These are phyloP conservation scores for Globisporangium ultimum DNA, from an alignment of 352 stramenopile genomes.

Conservation along the genomic window DNA sequence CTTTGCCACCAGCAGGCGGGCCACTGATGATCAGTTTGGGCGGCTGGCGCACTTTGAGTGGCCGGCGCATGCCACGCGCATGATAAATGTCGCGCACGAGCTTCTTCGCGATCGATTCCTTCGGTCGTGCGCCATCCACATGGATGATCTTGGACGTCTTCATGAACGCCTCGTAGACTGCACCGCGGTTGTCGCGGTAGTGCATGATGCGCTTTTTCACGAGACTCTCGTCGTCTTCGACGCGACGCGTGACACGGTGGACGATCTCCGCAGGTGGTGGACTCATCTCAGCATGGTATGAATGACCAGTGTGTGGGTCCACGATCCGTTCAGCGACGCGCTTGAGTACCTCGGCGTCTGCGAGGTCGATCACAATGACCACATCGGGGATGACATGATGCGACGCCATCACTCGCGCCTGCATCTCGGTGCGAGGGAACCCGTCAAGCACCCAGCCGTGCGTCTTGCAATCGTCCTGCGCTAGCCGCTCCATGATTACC, in stretches of 20 bases:
- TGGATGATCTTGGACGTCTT: slow-evolving; percentile 62
- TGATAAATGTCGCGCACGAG: slow-evolving; percentile 53
- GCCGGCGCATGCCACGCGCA: slow-evolving; percentile 34
- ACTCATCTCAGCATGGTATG: slow-evolving; percentile 81
- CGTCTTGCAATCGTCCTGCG: slow-evolving; percentile 79
- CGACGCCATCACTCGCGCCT: slow-evolving; percentile 86
- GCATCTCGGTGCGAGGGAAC: slow-evolving; percentile 90
- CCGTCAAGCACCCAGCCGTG: slow-evolving; percentile 94
- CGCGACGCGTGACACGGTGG: slow-evolving; percentile 57
- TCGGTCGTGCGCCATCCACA: slow-evolving; percentile 57
- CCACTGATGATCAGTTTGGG: slow-evolving; percentile 89
- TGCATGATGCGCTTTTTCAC: slow-evolving; percentile 68
- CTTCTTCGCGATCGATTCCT: slow-evolving; percentile 34
- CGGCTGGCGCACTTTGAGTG: slow-evolving; percentile 37
- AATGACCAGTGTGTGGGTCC: slow-evolving; percentile 70
- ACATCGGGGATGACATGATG: slow-evolving; percentile 81
- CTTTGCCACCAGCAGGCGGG: slow-evolving; percentile 93
- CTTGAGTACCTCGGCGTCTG: slow-evolving; percentile 86
- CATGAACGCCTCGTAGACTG: slow-evolving; percentile 74
- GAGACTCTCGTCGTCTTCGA: slow-evolving; percentile 82
- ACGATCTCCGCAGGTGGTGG: slow-evolving; percentile 48
- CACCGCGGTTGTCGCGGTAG: slow-evolving; percentile 81
- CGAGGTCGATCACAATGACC: slow-evolving; percentile 90
- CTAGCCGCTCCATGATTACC: slow-evolving; percentile 73
- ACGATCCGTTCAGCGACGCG: slow-evolving; percentile 75